Percentiles rank a stretch among this genome's conserved stretches.
These are phyloP conservation scores for Drechslera avenae DNA, from an alignment of 2,329 filamentous ascomycete genomes.

Conservation along the genomic window DNA sequence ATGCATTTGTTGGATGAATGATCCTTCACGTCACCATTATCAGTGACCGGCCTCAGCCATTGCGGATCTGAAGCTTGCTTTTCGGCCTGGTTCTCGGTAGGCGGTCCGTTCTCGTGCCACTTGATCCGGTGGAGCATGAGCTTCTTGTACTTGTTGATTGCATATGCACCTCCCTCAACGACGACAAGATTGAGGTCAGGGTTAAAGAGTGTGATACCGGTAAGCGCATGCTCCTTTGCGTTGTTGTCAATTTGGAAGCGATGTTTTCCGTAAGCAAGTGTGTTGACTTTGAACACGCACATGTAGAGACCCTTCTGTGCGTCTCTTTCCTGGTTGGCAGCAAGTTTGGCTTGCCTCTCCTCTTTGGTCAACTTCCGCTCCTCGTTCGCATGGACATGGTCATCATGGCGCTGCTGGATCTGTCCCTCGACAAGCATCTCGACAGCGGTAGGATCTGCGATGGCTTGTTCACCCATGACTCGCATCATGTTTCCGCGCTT, in stretches of 20 bases:
- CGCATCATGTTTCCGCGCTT: conserved; percentile 98
- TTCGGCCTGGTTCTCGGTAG: conserved; percentile 62
- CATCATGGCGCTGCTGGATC: conserved; percentile 81
- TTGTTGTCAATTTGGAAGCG: conserved; percentile 93
- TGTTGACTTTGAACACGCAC: conserved; percentile 87
- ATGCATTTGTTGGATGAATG: conserved; percentile 80
- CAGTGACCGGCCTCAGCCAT: conserved; percentile 82
- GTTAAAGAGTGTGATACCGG: conserved; percentile 89
- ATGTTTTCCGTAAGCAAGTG: conserved; percentile 88
- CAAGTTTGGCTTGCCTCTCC: conserved; percentile 81
- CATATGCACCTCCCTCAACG: conserved; percentile 86
- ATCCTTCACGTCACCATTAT: conserved; percentile 78
- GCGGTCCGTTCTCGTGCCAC: conserved; percentile 87
- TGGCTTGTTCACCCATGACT: conserved; percentile 86
- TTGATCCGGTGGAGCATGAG: conserved; percentile 92
- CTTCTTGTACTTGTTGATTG: conserved; percentile 84
- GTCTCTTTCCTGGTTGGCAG: conserved; percentile 82
- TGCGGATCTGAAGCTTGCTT: conserved; percentile 66
- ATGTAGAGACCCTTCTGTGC: conserved; percentile 83
- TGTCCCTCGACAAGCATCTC: conserved; percentile 92
- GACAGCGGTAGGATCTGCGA: conserved; percentile 96
- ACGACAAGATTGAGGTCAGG: conserved; percentile 87
- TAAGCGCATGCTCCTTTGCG: conserved; percentile 84
- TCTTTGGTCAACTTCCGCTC: conserved; percentile 89
- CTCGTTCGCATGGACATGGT: conserved; percentile 79